phyloP scores from a whole-genome alignment of 345 rosid species.

The Psidium friedrichsthalianum region DNA sequence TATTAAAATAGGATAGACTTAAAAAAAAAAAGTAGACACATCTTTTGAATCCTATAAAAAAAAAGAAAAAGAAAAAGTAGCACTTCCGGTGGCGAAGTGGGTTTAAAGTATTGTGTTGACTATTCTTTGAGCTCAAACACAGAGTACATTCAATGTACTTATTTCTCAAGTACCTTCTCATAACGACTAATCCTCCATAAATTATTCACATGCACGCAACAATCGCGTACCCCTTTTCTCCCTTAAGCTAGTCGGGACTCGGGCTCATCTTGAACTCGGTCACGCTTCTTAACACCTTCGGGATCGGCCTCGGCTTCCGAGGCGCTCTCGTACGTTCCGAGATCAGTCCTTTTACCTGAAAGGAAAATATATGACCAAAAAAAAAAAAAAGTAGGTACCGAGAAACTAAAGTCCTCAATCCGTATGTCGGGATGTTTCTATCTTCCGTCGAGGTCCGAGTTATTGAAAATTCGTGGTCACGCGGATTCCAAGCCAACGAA shows the following conservation, averaged over 20 bases:
- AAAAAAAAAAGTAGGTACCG: not conserved
- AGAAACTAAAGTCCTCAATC: not conserved
- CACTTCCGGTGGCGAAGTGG: not conserved
- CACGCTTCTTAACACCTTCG: not conserved
- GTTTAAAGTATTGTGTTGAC: too few relatives aligned
- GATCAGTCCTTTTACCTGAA: accelerated
- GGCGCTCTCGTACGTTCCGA: not conserved
- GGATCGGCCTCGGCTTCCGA: not conserved
- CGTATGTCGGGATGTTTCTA: not conserved
- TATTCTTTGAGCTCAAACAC: not conserved
- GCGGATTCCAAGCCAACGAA: not conserved
- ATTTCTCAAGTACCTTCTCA: not conserved
- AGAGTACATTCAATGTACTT: not conserved
- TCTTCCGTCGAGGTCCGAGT: not conserved
- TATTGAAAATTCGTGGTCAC: not conserved
- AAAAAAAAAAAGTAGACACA: not conserved
- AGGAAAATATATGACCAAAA: not conserved
- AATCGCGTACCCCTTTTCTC: not conserved
- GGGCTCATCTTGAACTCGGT: not conserved
- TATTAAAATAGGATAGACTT: too few relatives aligned
- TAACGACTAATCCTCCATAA: not conserved
- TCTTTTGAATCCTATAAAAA: too few relatives aligned
- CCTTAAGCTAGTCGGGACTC: not conserved
- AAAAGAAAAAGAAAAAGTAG: not conserved
- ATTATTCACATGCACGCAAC: not conserved